Conservation (phyloP, 2,329 filamentous ascomycete species). For the Reticulascus tulasneorum region DNA sequence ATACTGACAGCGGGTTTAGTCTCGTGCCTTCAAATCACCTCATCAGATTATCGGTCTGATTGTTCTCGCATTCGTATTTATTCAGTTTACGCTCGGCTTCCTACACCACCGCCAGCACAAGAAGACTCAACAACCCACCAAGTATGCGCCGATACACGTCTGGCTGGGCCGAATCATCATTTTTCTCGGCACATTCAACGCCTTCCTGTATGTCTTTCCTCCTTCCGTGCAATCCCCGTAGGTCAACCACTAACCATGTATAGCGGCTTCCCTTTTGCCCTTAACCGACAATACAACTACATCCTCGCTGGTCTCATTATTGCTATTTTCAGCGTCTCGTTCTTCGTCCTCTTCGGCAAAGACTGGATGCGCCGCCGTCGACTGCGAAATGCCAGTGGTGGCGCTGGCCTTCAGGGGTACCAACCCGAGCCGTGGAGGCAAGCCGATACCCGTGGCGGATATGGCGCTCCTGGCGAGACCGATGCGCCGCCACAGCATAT, state of each 20-base stretch:
- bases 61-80: slow-evolving; percentile 46
- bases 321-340: slow-evolving; percentile 30
- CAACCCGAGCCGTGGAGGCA: slow-evolving; percentile 15
- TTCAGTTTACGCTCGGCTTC: slow-evolving; percentile 51
- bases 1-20: slow-evolving; percentile 27
- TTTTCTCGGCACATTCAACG: slow-evolving; percentile 50
- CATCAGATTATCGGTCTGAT: slow-evolving; percentile 59
- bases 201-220: slow-evolving; percentile 44
- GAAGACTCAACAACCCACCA: slow-evolving; percentile 43
- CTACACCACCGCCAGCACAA: slow-evolving; percentile 52
- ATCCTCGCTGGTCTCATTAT: slow-evolving; percentile 43
- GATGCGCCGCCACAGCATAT: slow-evolving; percentile 9
- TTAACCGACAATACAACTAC: slow-evolving; percentile 42
- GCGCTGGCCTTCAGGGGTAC: too few relatives aligned
- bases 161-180: slow-evolving; percentile 55
- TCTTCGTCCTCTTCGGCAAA: slow-evolving; percentile 30
- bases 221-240: not conserved
- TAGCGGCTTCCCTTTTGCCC: slow-evolving; percentile 55
- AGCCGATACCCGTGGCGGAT: slow-evolving; percentile 5
- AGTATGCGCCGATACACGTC: slow-evolving; percentile 49
- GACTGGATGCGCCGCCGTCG: slow-evolving; percentile 18
- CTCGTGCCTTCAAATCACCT: slow-evolving; percentile 45
- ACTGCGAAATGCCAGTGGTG: slow-evolving; percentile 5
- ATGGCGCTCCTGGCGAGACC: slow-evolving; percentile 1
- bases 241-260: slow-evolving; percentile 5